Evolutionary conservation across 2,329 filamentous ascomycete species (phyloP).

Genomic region (Neofusicoccum umdonicola): DNA sequence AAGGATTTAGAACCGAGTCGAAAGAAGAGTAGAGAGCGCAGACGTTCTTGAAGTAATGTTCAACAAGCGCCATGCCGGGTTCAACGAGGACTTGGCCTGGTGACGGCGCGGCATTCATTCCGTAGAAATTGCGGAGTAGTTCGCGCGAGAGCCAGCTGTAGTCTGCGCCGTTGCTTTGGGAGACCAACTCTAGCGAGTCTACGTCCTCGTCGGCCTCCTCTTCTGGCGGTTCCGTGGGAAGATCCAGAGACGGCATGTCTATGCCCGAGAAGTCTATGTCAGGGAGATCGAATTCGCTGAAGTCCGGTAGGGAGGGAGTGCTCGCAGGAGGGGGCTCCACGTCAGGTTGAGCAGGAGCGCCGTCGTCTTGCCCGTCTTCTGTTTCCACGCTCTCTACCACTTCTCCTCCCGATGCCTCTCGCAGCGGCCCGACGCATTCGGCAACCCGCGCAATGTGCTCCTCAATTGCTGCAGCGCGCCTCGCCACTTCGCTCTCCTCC

Average conservation of each 20-base stretch:
- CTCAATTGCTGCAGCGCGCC: neutral
- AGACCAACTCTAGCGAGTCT: slow-evolving; percentile 1
- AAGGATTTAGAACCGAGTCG: slow-evolving; percentile 61
- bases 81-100: slow-evolving; percentile 34
- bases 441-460: slow-evolving; percentile 6
- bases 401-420: neutral
- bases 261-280: neutral
- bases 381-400: neutral
- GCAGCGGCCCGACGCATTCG: neutral
- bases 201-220: neutral
- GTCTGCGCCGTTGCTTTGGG: neutral
- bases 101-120: neutral
- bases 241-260: neutral
- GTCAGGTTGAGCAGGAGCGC: neutral
- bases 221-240: neutral
- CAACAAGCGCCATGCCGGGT: slow-evolving; percentile 56
- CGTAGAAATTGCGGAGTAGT: neutral
- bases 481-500: neutral
- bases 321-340: neutral
- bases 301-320: neutral
- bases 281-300: neutral
- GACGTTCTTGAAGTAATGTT: slow-evolving; percentile 64
- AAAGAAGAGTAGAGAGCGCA: slow-evolving; percentile 63
- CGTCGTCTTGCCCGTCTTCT: neutral
- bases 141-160: neutral